These are phyloP conservation scores for Pleurotus giganteus DNA, from an alignment of 768 basidiomycete genomes.

Conservation along the genomic window DNA sequence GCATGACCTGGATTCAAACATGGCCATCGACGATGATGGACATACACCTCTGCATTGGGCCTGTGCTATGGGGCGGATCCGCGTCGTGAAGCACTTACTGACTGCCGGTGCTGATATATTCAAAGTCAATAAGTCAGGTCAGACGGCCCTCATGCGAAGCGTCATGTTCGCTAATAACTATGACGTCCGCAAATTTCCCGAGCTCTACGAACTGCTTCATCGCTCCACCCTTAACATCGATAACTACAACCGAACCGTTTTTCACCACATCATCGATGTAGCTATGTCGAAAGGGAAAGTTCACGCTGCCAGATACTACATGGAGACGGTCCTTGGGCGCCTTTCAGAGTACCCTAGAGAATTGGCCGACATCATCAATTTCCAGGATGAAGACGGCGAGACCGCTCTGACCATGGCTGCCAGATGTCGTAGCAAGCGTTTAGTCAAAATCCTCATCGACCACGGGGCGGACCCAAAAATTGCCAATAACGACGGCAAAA, in stretches of 20 bases:
- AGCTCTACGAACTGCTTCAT: slow-evolving; percentile 94
- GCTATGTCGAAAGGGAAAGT: slow-evolving; percentile 98
- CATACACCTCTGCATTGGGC: slow-evolving; percentile 99
- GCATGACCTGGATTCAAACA: slow-evolving; percentile 89
- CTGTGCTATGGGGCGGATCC: slow-evolving; percentile 96
- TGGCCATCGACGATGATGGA: slow-evolving; percentile 96
- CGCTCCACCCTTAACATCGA: slow-evolving; percentile 99
- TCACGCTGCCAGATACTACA: slow-evolving; percentile 96
- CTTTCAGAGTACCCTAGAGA: slow-evolving; percentile 94
- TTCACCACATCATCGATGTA: slow-evolving; percentile 97
- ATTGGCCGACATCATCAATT: slow-evolving; percentile 96
- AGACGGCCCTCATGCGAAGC: slow-evolving; percentile 96
- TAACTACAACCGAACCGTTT: slow-evolving; percentile 94
- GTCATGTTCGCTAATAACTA: slow-evolving; percentile 99
- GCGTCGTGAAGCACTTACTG: slow-evolving; percentile 91
- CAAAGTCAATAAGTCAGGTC: slow-evolving; percentile 93
- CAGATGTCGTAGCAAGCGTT: slow-evolving; percentile 89
- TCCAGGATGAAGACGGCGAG: slow-evolving; percentile 98
- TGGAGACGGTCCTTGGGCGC: slow-evolving; percentile 90
- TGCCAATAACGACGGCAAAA: slow-evolving; percentile 92
- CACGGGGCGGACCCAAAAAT: slow-evolving; percentile 96
- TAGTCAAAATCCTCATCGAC: slow-evolving; percentile 94
- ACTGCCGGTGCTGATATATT: slow-evolving; percentile 96
- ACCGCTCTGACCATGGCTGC: slow-evolving; percentile 97
- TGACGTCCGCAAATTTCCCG: slow-evolving; percentile 97